Base-by-base conservation (phyloP, 805 yeast genomes). In the Pichia phayaonensis region DNA sequence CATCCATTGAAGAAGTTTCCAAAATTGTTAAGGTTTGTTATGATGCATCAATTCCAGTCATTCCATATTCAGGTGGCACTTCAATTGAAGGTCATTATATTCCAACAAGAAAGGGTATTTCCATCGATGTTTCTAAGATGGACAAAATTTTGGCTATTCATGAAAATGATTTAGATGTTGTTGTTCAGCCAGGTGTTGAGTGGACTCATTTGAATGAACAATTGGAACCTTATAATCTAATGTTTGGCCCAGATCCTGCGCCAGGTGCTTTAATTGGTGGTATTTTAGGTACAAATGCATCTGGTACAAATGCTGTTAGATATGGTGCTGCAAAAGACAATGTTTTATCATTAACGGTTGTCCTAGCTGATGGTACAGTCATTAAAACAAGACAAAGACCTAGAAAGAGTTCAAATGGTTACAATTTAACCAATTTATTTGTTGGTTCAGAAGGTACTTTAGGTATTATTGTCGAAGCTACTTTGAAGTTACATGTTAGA, bases 211-310 rank as follows among this genome's bases (percentile, higher is more conserved):
- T 86, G 51, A 80, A 80, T 57, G 83, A 80, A 42, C 72, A 64
- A 50, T 59, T 82, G 44, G 64, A 64, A 13, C 76, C 77, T 15
- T 62, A 74, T 52, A 79, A 79, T 0, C 64, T 82, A 23, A 63
- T 86, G 63, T 83, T 84, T 61, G 92, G 92, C 0, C 84, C 86
- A 10, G 90, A 85, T 64, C 85, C 72, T 0, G 90, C 88, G 42
- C 89, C 92, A 20, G 88, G 89, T 46, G 94, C 92, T 1, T 72
- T 80, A 57, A 77, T 86, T 51, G 86, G 88, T 39, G 95, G 95
- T 2, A 83, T 84, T 72, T 74, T 83, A 34, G 83, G 83, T 12
- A 84, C 87, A 15, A 81, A 84, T 46, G 86, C 90, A 40, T 83
- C 90, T 0, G 95, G 95, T 4, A 82, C 92, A 2, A 84, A 85